Percentiles rank a stretch among this genome's conserved stretches.
Conservation (phyloP, 179 eudicot species). For the Vitellaria paradoxa region DNA sequence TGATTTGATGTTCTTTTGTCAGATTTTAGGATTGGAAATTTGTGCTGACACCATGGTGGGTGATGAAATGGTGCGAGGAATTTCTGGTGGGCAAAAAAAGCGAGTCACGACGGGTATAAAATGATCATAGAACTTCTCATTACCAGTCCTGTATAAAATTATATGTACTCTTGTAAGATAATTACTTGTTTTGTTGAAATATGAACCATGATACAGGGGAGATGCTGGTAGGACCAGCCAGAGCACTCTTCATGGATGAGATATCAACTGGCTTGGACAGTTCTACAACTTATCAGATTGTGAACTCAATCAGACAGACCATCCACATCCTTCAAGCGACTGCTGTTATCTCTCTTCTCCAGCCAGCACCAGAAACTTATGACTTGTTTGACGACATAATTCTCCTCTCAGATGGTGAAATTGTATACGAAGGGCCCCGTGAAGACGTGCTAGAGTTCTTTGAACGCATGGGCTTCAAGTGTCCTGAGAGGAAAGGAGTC, state of each 20-base stretch:
- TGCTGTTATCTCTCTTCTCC: constrained; percentile 34
- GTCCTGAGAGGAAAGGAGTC: constrained; percentile 35
- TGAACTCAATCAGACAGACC: constrained; percentile 27
- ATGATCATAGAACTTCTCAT: neutral
- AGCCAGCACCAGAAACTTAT: constrained; percentile 42
- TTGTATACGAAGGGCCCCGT: constrained; percentile 44
- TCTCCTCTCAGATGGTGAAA: constrained; percentile 34
- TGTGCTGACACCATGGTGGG: constrained; percentile 48
- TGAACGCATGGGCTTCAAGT: constrained; percentile 31
- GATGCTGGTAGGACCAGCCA: constrained; percentile 40
- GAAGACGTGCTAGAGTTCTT: constrained; percentile 35
- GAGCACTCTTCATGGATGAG: constrained; percentile 42
- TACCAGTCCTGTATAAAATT: no score
- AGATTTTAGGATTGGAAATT: constrained; percentile 41
- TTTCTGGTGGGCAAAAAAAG: constrained; percentile 50
- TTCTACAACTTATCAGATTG: constrained; percentile 39
- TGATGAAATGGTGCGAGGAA: constrained; percentile 39
- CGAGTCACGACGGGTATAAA: constrained; percentile 41
- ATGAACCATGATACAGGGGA: constrained; percentile 22
- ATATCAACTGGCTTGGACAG: constrained; percentile 43
- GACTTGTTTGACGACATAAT: constrained; percentile 37
- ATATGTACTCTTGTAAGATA: neutral
- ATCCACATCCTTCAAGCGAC: constrained; percentile 40
- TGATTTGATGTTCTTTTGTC: neutral
- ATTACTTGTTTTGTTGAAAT: neutral